Conservation (phyloP, 169 alveolate genomes). For the Plasmodium inui region DNA sequence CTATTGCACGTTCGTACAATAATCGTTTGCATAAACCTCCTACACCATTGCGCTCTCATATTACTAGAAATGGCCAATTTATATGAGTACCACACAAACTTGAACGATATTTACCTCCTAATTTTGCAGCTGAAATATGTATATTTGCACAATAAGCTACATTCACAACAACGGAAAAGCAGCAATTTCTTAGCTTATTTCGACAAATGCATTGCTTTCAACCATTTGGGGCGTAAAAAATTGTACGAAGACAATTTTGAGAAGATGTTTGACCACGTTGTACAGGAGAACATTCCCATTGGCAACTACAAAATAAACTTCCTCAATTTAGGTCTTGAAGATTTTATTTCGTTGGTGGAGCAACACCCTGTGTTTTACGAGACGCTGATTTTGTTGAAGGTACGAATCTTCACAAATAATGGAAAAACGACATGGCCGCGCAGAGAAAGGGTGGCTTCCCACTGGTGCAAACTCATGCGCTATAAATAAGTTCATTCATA, state of each 20-base stretch:
- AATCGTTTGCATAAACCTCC: conserved; percentile 29
- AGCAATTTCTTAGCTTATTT: conserved; percentile 13
- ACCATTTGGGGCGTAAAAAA: neutral
- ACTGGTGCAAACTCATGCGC: neutral
- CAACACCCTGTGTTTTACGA: conserved; percentile 55
- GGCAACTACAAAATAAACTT: conserved; percentile 36
- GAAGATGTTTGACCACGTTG: conserved; percentile 27
- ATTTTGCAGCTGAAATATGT: conserved; percentile 58
- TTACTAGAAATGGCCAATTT: conserved; percentile 40
- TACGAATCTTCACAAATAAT: neutral
- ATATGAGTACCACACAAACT: conserved; percentile 5
- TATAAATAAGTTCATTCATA: neutral
- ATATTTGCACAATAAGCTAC: conserved; percentile 37
- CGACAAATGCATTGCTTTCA: conserved; percentile 14
- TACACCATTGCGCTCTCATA: conserved; percentile 60
- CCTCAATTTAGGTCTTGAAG: conserved; percentile 24
- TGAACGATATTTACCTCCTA: conserved; percentile 35
- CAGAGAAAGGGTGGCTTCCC: neutral
- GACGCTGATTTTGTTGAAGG: conserved; percentile 63
- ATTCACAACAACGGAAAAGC: conserved; percentile 3
- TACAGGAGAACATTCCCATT: conserved; percentile 15
- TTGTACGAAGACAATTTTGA: conserved; percentile 13
- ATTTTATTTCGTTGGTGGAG: conserved; percentile 36
- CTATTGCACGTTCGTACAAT: neutral
- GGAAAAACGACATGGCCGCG: neutral